Base-by-base conservation (phyloP, 805 yeast species). In the Lipomyces sp. region DNA sequence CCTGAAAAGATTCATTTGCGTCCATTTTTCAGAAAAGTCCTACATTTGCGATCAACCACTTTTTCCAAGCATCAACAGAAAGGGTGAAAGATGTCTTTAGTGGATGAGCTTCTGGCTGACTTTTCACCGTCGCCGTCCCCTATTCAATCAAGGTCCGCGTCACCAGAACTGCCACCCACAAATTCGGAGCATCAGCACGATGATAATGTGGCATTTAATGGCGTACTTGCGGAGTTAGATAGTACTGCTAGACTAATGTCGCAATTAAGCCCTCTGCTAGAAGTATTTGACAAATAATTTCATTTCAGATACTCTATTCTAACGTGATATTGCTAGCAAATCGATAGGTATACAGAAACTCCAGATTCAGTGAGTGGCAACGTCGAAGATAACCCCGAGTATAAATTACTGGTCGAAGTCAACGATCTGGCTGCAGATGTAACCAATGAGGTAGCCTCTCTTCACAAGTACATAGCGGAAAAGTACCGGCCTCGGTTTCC, bases 401-500 rank as follows among this genome's bases (percentile, higher is more conserved):
- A 83, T 70, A 75, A 78, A n/a, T 82, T 89, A 35, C 76, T 90
- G 10, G 78, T 84, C 4, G 76, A 77, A 13, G 82, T 87, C 6
- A 89, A 88, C 75, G 85, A 82, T 54, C 72, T 84, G n/a, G 78
- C 87, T 0, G 81, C 82, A 10, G 82, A 85, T 5, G 80, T 90
- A 2, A 82, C 82, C 57, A 79, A 79, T 13, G 94, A 90, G 68
- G 85, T 89, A 3, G 69, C 76, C 0, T 66, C 80, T 2, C 73
- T 89, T 8, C 85, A 85, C 66, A 75, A 81, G 4, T 84, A 83
- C 60, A 77, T 89, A 48, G 84, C 81, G 58, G 74, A 81, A 0
- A 80, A 82, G 33, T 92, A 91, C 73, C 77, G 80, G 8, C 80
- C 83, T 2, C 83, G 87, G 18, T 92, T 91, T 77, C 87, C 90